These are phyloP conservation scores for Bryum argenteum DNA, from an alignment of 225 moss, liverwort and hornwort species.

Conservation along the genomic window DNA sequence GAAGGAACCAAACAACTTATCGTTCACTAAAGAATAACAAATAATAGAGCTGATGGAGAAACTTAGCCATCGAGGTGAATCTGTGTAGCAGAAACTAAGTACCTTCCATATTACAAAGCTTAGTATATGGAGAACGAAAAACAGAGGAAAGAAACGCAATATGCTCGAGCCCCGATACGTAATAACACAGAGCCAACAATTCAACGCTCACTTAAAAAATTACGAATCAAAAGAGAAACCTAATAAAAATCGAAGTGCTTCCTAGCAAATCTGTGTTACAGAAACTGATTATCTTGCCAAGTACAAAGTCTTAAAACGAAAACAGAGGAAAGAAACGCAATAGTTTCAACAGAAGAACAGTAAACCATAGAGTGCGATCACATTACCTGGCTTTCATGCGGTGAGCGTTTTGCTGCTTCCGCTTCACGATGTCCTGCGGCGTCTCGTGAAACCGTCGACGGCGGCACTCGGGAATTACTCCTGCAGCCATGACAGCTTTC, in stretches of 20 bases:
- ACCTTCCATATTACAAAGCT: too few species aligned
- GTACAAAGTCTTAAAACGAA: background rate
- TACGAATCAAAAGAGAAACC: background rate
- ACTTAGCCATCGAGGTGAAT: slow-evolving; percentile 9
- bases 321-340: slow-evolving; percentile 11
- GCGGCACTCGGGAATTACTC: slow-evolving; percentile 96
- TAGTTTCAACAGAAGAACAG: too few species aligned
- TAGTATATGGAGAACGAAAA: too few species aligned
- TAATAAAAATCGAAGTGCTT: background rate
- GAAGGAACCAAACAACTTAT: background rate
- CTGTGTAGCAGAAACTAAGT: background rate
- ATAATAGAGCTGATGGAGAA: background rate
- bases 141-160: too few species aligned
- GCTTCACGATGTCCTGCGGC: slow-evolving; percentile 96
- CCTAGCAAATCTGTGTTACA: background rate
- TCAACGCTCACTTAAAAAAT: background rate
- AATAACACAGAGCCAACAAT: background rate
- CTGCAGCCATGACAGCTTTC: slow-evolving; percentile 93
- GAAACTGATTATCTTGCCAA: background rate
- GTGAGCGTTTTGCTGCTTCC: slow-evolving; percentile 79
- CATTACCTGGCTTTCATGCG: slow-evolving; percentile 63
- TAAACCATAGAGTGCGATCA: background rate
- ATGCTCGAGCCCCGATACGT: background rate
- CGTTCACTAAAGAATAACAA: background rate
- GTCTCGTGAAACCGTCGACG: slow-evolving; percentile 92